phyloP scores from a whole-genome alignment of 2,329 filamentous ascomycete genomes.

The Penicillium sp. region DNA sequence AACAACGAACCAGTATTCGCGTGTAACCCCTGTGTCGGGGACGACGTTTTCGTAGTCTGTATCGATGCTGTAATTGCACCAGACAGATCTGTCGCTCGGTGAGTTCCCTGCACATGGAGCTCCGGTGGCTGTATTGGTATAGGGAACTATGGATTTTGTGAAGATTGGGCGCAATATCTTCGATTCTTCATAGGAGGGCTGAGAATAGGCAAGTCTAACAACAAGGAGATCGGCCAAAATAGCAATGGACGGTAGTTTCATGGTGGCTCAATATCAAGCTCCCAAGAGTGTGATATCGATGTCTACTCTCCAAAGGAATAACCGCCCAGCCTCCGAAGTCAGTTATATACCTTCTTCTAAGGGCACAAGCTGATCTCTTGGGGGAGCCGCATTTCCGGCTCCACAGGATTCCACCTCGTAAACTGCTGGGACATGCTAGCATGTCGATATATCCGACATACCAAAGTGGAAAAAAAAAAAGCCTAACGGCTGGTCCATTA shows the following conservation, averaged over 20 bases:
- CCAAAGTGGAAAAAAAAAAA: neutral
- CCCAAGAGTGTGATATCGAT: neutral
- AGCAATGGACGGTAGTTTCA: neutral
- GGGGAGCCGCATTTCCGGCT: neutral
- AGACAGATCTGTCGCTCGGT: conserved; percentile 26
- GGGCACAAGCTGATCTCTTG: neutral
- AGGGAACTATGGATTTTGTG: neutral
- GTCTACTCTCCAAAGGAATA: neutral
- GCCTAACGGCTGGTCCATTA: neutral
- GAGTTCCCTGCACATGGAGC: conserved; percentile 21
- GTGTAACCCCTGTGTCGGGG: conserved; percentile 16
- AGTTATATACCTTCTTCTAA: neutral
- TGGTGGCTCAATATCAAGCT: neutral
- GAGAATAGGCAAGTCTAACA: neutral
- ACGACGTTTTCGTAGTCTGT: conserved; percentile 37
- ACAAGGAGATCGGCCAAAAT: neutral
- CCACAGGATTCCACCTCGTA: neutral
- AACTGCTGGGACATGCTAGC: neutral
- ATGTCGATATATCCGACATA: neutral
- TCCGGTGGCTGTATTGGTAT: neutral
- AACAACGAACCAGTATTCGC: conserved; percentile 18
- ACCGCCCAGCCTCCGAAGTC: neutral
- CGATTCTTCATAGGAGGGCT: neutral
- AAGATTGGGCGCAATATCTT: neutral
- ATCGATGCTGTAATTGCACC: conserved; percentile 33